Base-by-base conservation (phyloP, 2,329 filamentous ascomycete genomes). In the Zymoseptoria brevis region DNA sequence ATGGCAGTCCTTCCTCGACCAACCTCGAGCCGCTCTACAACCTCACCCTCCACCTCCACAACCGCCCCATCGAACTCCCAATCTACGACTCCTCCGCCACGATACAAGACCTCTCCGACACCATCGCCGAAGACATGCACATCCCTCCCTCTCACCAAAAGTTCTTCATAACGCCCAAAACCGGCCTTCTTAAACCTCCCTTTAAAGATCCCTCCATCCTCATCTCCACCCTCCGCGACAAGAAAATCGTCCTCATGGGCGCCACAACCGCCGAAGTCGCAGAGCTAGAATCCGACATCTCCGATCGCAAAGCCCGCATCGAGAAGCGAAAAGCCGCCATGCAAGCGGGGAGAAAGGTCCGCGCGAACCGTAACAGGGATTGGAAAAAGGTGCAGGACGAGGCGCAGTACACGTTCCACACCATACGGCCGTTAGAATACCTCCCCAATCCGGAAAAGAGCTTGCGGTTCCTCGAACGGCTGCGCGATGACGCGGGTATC, bases 401-500 rank as follows among this genome's bases (percentile, higher is more conserved):
- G 60, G 77, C 79, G 19, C 80, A 79, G 60, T 96, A 96, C 76
- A 96, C 89, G 0, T 99, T 99, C 75, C 81, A 87, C 63, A 83
- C 84, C 0, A 79, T 97, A 0, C 82, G 85, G 1, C 89, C 92
- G 0, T 81, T 99, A 0, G 77, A 83, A 0, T 86, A 93, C 68
- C 85, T 97, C 0, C 90, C 91, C 0, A 82, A 87, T 57, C 87
- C 92, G 0, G 81, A 87, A 22, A 85, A 86, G 56, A 89, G 87
- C 9, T 80, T 85, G 4, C 77, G 81, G 0, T 90, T 93, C 67
- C 82, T 99, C 1, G 80, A 88, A 71, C 83, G 88, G 0, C 80
- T 99, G 3, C 85, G 85, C 64, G 82, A 87, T 61, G 94, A 99
- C 72, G 86, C 89, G 0, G 94, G 94, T 7, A 93, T 99, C 75